Evolutionary conservation across 495 filamentous ascomycete genomes (phyloP).

Genomic region (Penicillium roqueforti): DNA sequence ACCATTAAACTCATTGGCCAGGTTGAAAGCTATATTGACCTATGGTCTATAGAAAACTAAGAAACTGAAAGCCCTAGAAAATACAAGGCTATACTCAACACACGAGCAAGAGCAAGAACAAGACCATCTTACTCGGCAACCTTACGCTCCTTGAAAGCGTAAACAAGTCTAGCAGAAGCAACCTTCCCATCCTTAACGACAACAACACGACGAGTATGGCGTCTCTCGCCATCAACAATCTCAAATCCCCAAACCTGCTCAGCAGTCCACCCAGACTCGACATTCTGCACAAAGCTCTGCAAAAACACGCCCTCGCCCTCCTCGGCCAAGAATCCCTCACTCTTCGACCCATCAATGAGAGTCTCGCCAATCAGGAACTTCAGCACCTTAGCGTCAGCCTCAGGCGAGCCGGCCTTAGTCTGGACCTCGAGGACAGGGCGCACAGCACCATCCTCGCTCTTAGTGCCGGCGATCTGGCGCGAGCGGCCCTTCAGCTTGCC

Average conservation of each 20-base stretch:
- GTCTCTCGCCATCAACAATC: slow-evolving; percentile 54
- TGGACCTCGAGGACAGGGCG: slow-evolving; percentile 32
- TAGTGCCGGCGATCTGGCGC: slow-evolving; percentile 46
- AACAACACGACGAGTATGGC: slow-evolving; percentile 63
- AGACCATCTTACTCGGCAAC: slow-evolving; percentile 3
- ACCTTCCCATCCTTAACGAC: slow-evolving; percentile 58
- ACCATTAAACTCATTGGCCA: background rate
- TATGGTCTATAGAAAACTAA: background rate
- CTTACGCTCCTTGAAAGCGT: slow-evolving; percentile 50
- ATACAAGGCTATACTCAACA: background rate
- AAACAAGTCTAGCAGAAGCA: slow-evolving; percentile 66
- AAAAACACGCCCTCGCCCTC: slow-evolving; percentile 39
- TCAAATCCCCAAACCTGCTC: slow-evolving; percentile 66
- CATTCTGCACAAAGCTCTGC: slow-evolving; percentile 47
- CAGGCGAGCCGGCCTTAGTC: slow-evolving; percentile 31
- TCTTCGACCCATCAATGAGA: slow-evolving; percentile 31
- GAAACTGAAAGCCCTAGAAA: background rate
- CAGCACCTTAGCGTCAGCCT: slow-evolving; percentile 43
- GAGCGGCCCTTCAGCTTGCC: slow-evolving; percentile 62
- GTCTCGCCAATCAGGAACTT: slow-evolving; percentile 44
- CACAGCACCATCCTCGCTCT: slow-evolving; percentile 33
- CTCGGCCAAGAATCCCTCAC: slow-evolving; percentile 40
- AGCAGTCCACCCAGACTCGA: slow-evolving; percentile 43
- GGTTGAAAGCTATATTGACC: background rate
- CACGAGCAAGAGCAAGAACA: background rate